A percentile compares a stretch with the other conserved stretches of the same genome.
phyloP scores from a whole-genome alignment of 305 asterid genomes.

The Ilex paraguariensis region DNA sequence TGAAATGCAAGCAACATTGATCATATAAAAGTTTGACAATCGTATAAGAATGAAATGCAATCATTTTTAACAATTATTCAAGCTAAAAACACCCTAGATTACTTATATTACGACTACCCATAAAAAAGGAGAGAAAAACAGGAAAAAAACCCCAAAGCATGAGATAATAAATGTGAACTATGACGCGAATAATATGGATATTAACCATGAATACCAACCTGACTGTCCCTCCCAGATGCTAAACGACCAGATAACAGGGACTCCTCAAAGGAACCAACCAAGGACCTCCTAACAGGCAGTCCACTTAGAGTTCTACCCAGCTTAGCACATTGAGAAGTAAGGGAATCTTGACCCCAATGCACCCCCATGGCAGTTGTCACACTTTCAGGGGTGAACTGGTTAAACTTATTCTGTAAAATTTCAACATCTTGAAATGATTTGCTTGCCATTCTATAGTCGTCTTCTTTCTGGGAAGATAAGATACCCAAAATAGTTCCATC shows the following conservation, averaged over 20 bases:
- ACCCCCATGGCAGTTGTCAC: slow-evolving; percentile 26
- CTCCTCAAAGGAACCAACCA: slow-evolving; percentile 95
- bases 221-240: slow-evolving; percentile 66
- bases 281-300: slow-evolving; percentile 67
- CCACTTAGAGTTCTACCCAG: slow-evolving; percentile 58
- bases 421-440: slow-evolving; percentile 43
- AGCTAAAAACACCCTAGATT: not conserved
- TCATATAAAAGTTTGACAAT: not conserved
- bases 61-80: not conserved
- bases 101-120: not conserved
- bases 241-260: slow-evolving; percentile 87
- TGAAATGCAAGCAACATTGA: not conserved
- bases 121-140: not conserved
- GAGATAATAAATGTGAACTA: too few species aligned
- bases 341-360: slow-evolving; percentile 20
- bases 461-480: slow-evolving; percentile 32
- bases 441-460: slow-evolving; percentile 17
- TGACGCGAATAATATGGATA: too few species aligned
- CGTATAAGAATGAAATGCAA: too few species aligned
- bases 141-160: too few species aligned
- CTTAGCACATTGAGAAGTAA: slow-evolving; percentile 41
- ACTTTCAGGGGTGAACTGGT: slow-evolving; percentile 50
- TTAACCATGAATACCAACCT: slow-evolving; percentile 31
- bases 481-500: slow-evolving; percentile 47
- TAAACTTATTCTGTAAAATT: slow-evolving; percentile 36